Evolutionary conservation across 352 stramenopile genomes (phyloP).

Genomic region (Pythium insidiosum): DNA sequence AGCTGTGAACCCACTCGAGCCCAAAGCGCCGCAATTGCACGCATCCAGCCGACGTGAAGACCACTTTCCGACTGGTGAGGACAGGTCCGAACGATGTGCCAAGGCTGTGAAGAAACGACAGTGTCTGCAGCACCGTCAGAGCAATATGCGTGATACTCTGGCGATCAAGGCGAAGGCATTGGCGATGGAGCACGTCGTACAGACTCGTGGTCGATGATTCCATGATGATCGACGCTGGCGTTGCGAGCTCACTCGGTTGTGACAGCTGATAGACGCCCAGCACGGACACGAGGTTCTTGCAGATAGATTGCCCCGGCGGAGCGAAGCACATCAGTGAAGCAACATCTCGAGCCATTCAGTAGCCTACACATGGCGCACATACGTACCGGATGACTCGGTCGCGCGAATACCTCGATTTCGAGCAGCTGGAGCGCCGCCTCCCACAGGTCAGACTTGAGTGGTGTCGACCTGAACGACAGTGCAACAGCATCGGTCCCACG

Average conservation of each 20-base stretch:
- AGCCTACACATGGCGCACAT: neutral
- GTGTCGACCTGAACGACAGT: constrained; percentile 27
- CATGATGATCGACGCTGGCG: constrained; percentile 19
- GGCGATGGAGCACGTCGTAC: constrained; percentile 44
- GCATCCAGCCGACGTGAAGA: constrained; percentile 24
- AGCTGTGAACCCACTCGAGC: constrained; percentile 22
- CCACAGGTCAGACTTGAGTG: constrained; percentile 31
- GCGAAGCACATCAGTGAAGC: neutral
- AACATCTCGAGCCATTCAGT: neutral
- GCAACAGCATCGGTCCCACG: constrained; percentile 18
- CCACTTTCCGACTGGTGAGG: constrained; percentile 69
- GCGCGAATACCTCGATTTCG: constrained; percentile 15
- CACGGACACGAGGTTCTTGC: neutral
- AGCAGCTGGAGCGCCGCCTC: constrained; percentile 18
- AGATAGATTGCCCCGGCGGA: too few relatives aligned
- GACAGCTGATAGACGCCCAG: neutral
- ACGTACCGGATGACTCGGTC: constrained; percentile 27
- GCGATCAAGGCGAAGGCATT: constrained; percentile 24
- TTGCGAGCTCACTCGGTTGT: neutral
- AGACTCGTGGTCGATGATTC: constrained; percentile 35
- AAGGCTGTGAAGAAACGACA: constrained; percentile 37
- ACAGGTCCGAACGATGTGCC: too few relatives aligned
- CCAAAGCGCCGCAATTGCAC: constrained; percentile 55
- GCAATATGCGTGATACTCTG: constrained; percentile 40
- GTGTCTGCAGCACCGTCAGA: constrained; percentile 24